phyloP scores from a whole-genome alignment of 768 basidiomycete genomes.

The Coprinopsis strossmayeri region DNA sequence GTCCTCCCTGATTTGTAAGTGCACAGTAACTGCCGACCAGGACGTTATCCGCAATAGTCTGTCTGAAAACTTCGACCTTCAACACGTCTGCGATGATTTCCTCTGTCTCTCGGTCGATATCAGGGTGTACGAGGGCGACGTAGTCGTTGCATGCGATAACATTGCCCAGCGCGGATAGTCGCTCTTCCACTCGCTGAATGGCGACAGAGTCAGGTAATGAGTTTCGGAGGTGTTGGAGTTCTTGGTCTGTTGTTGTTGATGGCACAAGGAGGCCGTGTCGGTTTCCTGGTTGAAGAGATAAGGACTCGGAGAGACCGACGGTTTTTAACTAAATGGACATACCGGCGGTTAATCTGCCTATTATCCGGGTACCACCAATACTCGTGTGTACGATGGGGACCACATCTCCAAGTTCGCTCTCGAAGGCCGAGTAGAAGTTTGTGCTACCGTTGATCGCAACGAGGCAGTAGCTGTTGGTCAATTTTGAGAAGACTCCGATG shows the following conservation, averaged over 20 bases:
- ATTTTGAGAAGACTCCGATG: slow-evolving; percentile 94
- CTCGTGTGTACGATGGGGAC: slow-evolving; percentile 95
- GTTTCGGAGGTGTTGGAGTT: slow-evolving; percentile 96
- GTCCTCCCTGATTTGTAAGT: slow-evolving; percentile 93
- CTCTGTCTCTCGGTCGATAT: slow-evolving; percentile 96
- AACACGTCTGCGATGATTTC: slow-evolving; percentile 99
- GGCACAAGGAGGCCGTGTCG: slow-evolving; percentile 96
- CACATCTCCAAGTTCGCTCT: slow-evolving; percentile 82
- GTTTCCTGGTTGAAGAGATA: slow-evolving; percentile 52
- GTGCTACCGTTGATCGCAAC: slow-evolving; percentile 89
- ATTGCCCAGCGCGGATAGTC: slow-evolving; percentile 94
- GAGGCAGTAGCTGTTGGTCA: slow-evolving; percentile 98
- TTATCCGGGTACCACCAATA: slow-evolving; percentile 89
- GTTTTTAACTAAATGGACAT: slow-evolving; percentile 12
- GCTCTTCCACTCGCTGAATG: slow-evolving; percentile 95
- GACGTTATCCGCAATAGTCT: slow-evolving; percentile 95
- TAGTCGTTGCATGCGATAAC: slow-evolving; percentile 99
- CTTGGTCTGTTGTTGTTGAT: slow-evolving; percentile 93
- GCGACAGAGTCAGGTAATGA: slow-evolving; percentile 89
- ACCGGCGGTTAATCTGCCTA: slow-evolving; percentile 93
- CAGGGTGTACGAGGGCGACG: slow-evolving; percentile 97
- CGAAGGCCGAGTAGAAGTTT: slow-evolving; percentile 98
- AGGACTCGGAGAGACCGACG: neutral
- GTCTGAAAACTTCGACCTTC: slow-evolving; percentile 98
- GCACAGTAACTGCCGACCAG: slow-evolving; percentile 95